Percentiles rank a stretch among this genome's conserved stretches.
phyloP scores from a whole-genome alignment of 2,329 filamentous ascomycete species.

The Albophoma yamanashiensis region DNA sequence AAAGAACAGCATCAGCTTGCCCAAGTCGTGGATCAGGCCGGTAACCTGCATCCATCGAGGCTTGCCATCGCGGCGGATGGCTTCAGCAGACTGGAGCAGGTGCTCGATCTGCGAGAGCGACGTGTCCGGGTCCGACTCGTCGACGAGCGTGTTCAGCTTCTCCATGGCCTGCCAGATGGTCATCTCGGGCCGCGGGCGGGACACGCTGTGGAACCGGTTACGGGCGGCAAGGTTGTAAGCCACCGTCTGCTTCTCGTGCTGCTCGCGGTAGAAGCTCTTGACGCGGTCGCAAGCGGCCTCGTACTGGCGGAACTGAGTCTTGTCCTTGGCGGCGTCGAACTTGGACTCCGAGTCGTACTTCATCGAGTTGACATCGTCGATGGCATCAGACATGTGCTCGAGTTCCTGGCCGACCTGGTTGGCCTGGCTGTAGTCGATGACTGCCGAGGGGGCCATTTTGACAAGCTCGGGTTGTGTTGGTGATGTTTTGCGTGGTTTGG shows the following conservation, averaged over 20 bases:
- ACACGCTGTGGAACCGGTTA: conserved; percentile 43
- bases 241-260: conserved; percentile 62
- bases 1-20: conserved; percentile 73
- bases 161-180: conserved; percentile 87
- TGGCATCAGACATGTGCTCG: conserved; percentile 37
- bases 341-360: conserved; percentile 44
- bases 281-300: conserved; percentile 74
- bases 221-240: conserved; percentile 79
- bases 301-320: conserved; percentile 72
- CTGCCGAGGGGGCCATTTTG: conserved; percentile 16
- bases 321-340: conserved; percentile 69
- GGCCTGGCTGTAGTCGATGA: conserved; percentile 7
- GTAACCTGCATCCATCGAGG: conserved; percentile 74
- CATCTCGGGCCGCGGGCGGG: conserved; percentile 57
- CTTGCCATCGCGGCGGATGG: conserved; percentile 76
- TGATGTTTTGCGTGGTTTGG: not conserved
- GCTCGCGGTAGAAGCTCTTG: conserved; percentile 74
- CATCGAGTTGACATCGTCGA: conserved; percentile 42
- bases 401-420: conserved; percentile 20
- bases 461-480: not conserved
- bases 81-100: conserved; percentile 78
- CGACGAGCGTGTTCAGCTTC: conserved; percentile 82
- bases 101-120: conserved; percentile 82
- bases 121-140: conserved; percentile 86
- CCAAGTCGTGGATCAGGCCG: conserved; percentile 68